A percentile compares a stretch with the other conserved stretches of the same genome.
Conservation (phyloP, 2,329 filamentous ascomycete species). For the Teratosphaeria zuluensis region DNA sequence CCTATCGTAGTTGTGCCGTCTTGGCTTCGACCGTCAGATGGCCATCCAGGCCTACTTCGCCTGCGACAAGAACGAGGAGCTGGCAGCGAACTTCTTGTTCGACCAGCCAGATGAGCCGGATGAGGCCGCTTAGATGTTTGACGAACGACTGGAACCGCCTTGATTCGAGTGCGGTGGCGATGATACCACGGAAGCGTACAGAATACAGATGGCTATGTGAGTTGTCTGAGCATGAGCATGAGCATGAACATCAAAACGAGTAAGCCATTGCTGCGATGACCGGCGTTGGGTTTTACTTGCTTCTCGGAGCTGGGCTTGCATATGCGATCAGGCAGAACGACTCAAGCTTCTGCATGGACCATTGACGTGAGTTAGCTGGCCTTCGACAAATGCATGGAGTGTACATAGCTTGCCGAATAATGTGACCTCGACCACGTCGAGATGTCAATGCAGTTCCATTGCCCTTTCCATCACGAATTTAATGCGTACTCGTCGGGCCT, state of each 20-base stretch:
- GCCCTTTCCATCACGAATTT: not conserved
- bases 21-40: conserved; percentile 85
- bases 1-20: conserved; percentile 62
- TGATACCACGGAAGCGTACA: not conserved
- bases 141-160: not conserved
- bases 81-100: conserved; percentile 96
- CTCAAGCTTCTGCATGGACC: not conserved
- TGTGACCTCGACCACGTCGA: not conserved
- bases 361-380: not conserved
- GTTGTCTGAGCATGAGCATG: not conserved
- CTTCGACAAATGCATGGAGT: not conserved
- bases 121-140: conserved; percentile 13
- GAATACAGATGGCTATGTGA: not conserved
- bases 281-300: not conserved
- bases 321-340: not conserved
- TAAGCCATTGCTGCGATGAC: not conserved
- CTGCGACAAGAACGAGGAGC: conserved; percentile 98
- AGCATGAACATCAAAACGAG: not conserved
- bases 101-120: conserved; percentile 76
- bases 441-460: not conserved
- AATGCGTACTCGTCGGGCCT: not conserved
- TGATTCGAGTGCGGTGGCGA: not conserved
- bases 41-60: conserved; percentile 98
- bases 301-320: not conserved
- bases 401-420: not conserved